phyloP scores from a whole-genome alignment of 176 grass and related monocot genomes.

The Secale cereale region DNA sequence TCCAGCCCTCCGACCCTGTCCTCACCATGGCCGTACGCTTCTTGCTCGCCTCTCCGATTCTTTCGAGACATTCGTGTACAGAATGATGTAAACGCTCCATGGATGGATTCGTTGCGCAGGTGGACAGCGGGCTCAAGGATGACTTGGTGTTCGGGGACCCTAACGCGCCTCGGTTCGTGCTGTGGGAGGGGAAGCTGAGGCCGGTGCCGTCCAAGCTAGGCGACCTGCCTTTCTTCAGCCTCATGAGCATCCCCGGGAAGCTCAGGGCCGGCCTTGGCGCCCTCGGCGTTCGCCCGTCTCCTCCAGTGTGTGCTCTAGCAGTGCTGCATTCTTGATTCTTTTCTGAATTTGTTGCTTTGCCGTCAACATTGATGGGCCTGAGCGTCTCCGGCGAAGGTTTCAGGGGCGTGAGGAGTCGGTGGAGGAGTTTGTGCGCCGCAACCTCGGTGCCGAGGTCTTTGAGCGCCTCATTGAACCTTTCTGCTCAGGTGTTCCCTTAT shows the following conservation, averaged over 20 bases:
- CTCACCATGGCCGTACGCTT: constrained; percentile 67
- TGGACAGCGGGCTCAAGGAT: constrained; percentile 79
- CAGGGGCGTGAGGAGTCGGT: constrained; percentile 91
- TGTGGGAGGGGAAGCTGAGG: constrained; percentile 77
- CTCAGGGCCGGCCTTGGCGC: constrained; percentile 83
- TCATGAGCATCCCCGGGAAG: constrained; percentile 83
- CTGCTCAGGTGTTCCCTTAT: constrained; percentile 58
- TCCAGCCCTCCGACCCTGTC: constrained; percentile 87
- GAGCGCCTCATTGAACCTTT: constrained; percentile 95
- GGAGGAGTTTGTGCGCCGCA: constrained; percentile 92
- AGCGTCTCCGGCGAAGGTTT: constrained; percentile 72
- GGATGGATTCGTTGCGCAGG: constrained; percentile 28
- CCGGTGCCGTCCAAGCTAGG: constrained; percentile 80
- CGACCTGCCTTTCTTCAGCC: constrained; percentile 79
- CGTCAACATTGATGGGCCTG: not conserved
- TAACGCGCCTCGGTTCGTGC: constrained; percentile 76
- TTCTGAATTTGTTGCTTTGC: not conserved
- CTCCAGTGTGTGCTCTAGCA: constrained; percentile 78
- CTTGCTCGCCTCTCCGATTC: not conserved
- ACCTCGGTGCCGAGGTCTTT: constrained; percentile 90
- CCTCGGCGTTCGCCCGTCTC: constrained; percentile 69
- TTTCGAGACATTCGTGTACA: not conserved
- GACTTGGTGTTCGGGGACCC: constrained; percentile 95
- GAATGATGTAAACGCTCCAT: not conserved
- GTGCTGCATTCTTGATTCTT: not conserved